phyloP scores from a whole-genome alignment of 2,329 filamentous ascomycete species.

The Fusarium coffeatum region DNA sequence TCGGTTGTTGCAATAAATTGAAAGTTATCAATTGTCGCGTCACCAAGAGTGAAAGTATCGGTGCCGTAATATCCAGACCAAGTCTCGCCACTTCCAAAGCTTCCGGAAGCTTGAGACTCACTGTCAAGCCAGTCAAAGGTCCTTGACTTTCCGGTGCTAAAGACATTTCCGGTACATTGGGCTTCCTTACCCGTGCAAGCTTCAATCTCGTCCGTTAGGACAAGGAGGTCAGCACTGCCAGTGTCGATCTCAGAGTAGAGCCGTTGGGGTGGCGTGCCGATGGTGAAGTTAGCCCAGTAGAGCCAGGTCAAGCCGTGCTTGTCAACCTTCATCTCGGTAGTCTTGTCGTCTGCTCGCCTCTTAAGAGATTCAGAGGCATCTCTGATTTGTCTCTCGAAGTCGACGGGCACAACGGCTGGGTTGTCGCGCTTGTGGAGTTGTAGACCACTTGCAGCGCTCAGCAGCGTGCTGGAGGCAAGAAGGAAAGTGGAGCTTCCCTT shows the following conservation, averaged over 20 bases:
- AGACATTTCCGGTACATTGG: neutral
- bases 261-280: neutral
- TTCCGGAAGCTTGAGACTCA: neutral
- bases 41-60: too few relatives aligned
- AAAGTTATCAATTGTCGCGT: too few relatives aligned
- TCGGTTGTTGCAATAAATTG: too few relatives aligned
- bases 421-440: neutral
- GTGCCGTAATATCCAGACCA: neutral
- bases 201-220: neutral
- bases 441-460: neutral
- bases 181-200: neutral
- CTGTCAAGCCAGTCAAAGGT: neutral
- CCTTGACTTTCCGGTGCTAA: neutral
- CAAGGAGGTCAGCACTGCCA: neutral
- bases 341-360: neutral
- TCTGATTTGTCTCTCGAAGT: neutral
- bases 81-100: neutral
- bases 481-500: neutral
- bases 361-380: neutral
- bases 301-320: neutral
- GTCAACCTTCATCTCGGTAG: neutral
- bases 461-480: neutral
- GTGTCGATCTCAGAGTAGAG: neutral
- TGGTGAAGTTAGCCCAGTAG: neutral
- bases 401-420: neutral